Percentiles rank a stretch among this genome's conserved stretches.
Evolutionary conservation across 208 protist species (phyloP).

Genomic region (Spongospora subterranea): DNA sequence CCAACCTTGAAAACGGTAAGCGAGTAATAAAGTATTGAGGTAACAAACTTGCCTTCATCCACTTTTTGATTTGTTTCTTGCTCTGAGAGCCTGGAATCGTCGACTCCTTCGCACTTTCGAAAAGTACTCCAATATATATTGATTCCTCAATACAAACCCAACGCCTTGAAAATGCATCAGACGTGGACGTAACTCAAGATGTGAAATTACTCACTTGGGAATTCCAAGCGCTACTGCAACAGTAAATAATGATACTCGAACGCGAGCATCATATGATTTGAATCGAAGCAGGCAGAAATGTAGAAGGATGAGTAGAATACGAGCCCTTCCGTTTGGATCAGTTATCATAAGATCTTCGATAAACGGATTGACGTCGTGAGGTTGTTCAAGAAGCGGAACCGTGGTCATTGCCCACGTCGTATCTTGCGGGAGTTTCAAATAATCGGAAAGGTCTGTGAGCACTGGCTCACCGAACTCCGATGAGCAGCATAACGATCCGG

Average conservation of each 20-base stretch:
- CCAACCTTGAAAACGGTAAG: not conserved
- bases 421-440: not conserved
- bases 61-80: not conserved
- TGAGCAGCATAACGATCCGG: not conserved
- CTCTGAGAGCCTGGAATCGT: not conserved
- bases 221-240: not conserved
- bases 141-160: constrained; percentile 42
- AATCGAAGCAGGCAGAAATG: constrained; percentile 50
- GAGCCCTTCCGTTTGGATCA: not conserved
- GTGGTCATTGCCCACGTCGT: not conserved
- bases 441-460: not conserved
- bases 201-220: not conserved
- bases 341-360: not conserved
- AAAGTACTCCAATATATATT: constrained; percentile 15
- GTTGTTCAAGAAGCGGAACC: not conserved
- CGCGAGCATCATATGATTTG: constrained; percentile 8
- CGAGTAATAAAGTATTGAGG: not conserved
- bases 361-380: not conserved
- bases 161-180: not conserved
- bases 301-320: constrained; percentile 11
- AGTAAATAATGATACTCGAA: constrained; percentile 29
- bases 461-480: constrained; percentile 16
- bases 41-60: not conserved
- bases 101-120: constrained; percentile 41
- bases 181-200: not conserved